phyloP scores from a whole-genome alignment of 2,329 filamentous ascomycete species.

The Sporothrix variecibatus region DNA sequence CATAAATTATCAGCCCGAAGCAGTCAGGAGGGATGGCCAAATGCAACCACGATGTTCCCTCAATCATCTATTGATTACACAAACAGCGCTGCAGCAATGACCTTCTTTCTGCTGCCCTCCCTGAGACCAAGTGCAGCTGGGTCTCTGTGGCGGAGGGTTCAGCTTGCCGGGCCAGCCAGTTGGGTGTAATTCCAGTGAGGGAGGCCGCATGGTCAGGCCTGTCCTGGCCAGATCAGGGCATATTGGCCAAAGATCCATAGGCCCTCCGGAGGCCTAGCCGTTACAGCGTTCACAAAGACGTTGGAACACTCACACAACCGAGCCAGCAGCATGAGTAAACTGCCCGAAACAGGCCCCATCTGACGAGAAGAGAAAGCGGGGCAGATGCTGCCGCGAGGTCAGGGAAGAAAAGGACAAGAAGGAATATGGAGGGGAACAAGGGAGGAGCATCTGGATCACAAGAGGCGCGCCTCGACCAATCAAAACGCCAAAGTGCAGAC shows the following conservation, averaged over 20 bases:
- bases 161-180: background rate
- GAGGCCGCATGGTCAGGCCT: background rate
- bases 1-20: background rate
- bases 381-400: background rate
- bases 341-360: background rate
- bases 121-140: background rate
- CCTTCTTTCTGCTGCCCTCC: background rate
- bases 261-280: background rate
- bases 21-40: background rate
- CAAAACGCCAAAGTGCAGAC: slow-evolving; percentile 1
- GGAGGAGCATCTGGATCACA: slow-evolving; percentile 1
- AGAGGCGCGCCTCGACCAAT: background rate
- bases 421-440: background rate
- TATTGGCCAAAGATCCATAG: background rate
- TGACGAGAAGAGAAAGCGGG: background rate
- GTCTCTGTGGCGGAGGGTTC: background rate
- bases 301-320: background rate
- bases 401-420: background rate
- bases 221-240: background rate
- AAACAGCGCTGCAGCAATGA: background rate
- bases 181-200: background rate
- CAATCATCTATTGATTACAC: background rate
- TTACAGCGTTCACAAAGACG: background rate
- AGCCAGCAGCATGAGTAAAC: background rate
- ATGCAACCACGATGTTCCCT: background rate